phyloP scores from a whole-genome alignment of 805 yeast genomes.

The Wickerhamomyces rabaulensis region DNA sequence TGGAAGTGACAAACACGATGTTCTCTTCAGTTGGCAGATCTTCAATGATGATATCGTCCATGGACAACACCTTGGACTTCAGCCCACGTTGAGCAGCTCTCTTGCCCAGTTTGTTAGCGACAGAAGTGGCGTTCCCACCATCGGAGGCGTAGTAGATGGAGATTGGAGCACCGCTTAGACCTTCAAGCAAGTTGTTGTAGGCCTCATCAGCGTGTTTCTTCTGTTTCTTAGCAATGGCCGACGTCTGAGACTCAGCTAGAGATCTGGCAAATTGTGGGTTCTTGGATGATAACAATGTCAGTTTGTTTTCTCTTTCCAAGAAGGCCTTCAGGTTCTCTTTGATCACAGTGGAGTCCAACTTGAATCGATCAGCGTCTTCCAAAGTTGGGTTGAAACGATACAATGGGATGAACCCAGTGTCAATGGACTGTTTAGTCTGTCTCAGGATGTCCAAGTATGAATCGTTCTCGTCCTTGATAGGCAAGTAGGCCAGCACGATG shows the following conservation, averaged over 20 bases:
- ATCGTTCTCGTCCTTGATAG: slow-evolving; percentile 60
- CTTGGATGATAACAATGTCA: slow-evolving; percentile 66
- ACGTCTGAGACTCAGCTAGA: slow-evolving; percentile 57
- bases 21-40: slow-evolving; percentile 45
- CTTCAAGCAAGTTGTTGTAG: slow-evolving; percentile 70
- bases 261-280: slow-evolving; percentile 76
- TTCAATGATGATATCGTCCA: slow-evolving; percentile 59
- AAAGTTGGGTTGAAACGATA: slow-evolving; percentile 75
- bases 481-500: slow-evolving; percentile 83
- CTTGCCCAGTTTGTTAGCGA: slow-evolving; percentile 59
- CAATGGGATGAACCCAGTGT: slow-evolving; percentile 94
- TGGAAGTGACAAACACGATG: slow-evolving; percentile 65
- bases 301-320: slow-evolving; percentile 84
- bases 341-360: slow-evolving; percentile 78
- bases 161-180: slow-evolving; percentile 81
- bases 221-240: slow-evolving; percentile 55
- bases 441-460: slow-evolving; percentile 70
- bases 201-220: slow-evolving; percentile 70
- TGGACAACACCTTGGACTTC: slow-evolving; percentile 41
- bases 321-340: slow-evolving; percentile 72
- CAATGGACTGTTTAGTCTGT: slow-evolving; percentile 87
- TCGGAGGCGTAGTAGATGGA: slow-evolving; percentile 84
- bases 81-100: slow-evolving; percentile 52
- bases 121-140: slow-evolving; percentile 86
- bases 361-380: slow-evolving; percentile 53